Percentiles rank a stretch among this genome's conserved stretches.
Conservation (phyloP, 768 basidiomycete species). For the Leucocoprinus birnbaumii region DNA sequence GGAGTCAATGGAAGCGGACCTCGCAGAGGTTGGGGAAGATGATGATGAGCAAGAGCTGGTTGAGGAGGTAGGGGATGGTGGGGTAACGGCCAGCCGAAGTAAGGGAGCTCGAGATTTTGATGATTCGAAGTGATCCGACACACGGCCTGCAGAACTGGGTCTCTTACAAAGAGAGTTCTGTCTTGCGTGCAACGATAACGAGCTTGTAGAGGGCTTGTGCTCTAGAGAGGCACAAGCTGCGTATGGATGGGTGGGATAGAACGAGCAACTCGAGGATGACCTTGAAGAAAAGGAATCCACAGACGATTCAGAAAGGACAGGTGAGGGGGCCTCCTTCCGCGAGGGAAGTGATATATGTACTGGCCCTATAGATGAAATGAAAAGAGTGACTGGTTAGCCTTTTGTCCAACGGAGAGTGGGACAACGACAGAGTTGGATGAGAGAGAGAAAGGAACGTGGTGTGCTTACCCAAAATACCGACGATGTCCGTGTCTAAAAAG, state of each 20-base stretch:
- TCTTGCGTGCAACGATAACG: not conserved
- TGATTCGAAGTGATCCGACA: not conserved
- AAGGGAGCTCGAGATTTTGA: conserved; percentile 15
- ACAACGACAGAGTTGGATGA: not conserved
- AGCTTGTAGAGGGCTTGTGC: not conserved
- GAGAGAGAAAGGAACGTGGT: not conserved
- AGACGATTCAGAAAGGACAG: conserved; percentile 21
- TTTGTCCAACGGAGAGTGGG: not conserved
- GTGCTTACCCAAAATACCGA: conserved; percentile 18
- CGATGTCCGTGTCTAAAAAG: conserved; percentile 36
- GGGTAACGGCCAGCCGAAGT: conserved; percentile 21
- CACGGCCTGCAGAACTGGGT: not conserved
- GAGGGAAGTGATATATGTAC: conserved; percentile 18
- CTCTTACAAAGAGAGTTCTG: not conserved
- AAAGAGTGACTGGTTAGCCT: conserved; percentile 2
- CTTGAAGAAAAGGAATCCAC: conserved; percentile 21
- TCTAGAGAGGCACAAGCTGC: conserved; percentile 8
- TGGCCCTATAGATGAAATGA: conserved; percentile 15
- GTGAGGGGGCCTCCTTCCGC: conserved; percentile 10
- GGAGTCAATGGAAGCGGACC: not conserved
- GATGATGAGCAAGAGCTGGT: not conserved
- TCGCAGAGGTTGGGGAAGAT: conserved; percentile 6
- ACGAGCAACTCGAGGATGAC: conserved; percentile 18
- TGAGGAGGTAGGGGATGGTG: conserved; percentile 13
- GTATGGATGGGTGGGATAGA: conserved; percentile 8